Evolutionary conservation across 2,329 filamentous ascomycete genomes (phyloP), one percentile per base, ranked within the genome.

Genomic region (Ceratocystis smalleyi): DNA sequence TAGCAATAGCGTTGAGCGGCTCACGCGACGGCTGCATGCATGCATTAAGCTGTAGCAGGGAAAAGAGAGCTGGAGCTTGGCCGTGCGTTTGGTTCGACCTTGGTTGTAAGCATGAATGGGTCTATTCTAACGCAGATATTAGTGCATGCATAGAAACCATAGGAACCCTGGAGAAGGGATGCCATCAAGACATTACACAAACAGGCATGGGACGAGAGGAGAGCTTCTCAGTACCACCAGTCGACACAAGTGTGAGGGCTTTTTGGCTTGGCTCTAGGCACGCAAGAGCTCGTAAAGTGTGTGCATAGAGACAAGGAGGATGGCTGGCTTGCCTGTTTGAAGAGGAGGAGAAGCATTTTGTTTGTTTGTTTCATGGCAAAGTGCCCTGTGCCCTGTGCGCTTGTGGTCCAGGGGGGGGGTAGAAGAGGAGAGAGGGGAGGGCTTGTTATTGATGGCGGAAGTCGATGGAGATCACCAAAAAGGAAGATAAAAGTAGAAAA

Each of bases 361-460:
- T 32, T 55, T 55, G 51, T 55, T 55, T 55, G 51, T 55, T 55
- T 55, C 51, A 55, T 55, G 24, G 51, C 24, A 12, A 40, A 30
- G 27, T 22, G 27, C 51, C n/a, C 51, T 55, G 22, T 55, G 51
- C 51, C n/a, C 51, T 55, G 22, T 55, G 51, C 51, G 7, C 24
- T 30, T 54, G 22, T 15, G 12, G 49, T 22, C 5, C 5, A 24
- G 49, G 49, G 47, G 47, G 49, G 49, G 49, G 49, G 24, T 27
- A 15, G 24, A 5, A 22, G 22, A 54, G 49, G 49, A 24, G 49
- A 54, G 49, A 30, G 49, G 8, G 8, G 49, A 54, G 49, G 8
- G 19, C 12, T 19, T 5, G 24, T 12, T 54, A 30, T 24, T 54
- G 49, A 47, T 47, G 45, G 45, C 5, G 45, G 45, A 19, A 47